phyloP scores from a whole-genome alignment of 306 rosid genomes.

The Albizia julibrissin region DNA sequence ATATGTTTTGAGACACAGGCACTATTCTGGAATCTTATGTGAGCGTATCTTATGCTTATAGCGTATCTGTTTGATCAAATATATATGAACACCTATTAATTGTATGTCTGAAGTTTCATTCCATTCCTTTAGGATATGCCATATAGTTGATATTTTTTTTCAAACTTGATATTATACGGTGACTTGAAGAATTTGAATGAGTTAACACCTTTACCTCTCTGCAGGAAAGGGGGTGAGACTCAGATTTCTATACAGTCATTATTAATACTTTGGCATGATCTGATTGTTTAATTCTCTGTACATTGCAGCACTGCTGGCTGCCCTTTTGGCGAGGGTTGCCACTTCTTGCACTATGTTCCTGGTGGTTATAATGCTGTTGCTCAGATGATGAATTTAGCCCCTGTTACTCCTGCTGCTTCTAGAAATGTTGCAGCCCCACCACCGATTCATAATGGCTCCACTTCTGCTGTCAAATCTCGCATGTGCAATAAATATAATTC shows the following conservation, averaged over 20 bases:
- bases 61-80: neutral
- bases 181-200: neutral
- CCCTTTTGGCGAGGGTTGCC: constrained; percentile 21
- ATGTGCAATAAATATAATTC: constrained; percentile 72
- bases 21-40: neutral
- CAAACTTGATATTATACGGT: neutral
- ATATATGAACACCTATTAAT: neutral
- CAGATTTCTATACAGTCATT: neutral
- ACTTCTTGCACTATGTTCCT: constrained; percentile 51
- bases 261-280: constrained; percentile 25
- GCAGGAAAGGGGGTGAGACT: neutral
- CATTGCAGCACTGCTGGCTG: constrained; percentile 60
- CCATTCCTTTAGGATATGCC: neutral
- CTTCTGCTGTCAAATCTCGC: constrained; percentile 65
- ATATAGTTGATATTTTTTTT: constrained; percentile 1
- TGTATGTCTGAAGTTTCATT: neutral
- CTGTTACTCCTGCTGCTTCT: constrained; percentile 58
- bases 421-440: constrained; percentile 63
- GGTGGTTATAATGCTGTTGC: constrained; percentile 95
- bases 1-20: neutral
- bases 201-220: neutral
- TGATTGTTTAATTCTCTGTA: constrained; percentile 34
- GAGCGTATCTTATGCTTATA: neutral
- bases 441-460: constrained; percentile 63
- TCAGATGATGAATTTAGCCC: constrained; percentile 87